Evolutionary conservation across 2,329 filamentous ascomycete genomes (phyloP), one percentile per base, ranked within the genome.

Genomic region (Monilinia aucupariae): DNA sequence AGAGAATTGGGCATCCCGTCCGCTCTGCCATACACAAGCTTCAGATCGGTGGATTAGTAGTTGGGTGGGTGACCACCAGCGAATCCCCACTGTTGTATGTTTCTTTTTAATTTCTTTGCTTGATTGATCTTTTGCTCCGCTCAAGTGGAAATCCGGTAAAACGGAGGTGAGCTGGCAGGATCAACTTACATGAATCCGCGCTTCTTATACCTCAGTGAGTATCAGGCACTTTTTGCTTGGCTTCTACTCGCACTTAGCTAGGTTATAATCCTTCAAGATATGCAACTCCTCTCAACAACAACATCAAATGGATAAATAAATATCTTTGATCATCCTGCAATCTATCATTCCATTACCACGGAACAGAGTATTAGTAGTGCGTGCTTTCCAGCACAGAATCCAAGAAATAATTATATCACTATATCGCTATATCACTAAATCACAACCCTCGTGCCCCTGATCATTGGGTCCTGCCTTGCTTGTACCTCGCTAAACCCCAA

Each of bases 11-110:
- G 68, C 69, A 70, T 70, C 69, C 68, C 67, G 69, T 70, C 69
- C 67, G 68, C 68, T 70, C 68, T 70, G 67, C 68, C 67, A 68
- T 69, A 68, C 66, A 69, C 59, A 70, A 71, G 68, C 67, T 63
- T 67, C 65, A 69, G 65, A 70, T 69, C 68, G 68, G 67, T 60
- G 62, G 68, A 69, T 69, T 69, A 69, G 69, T 70, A 70, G 69
- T 70, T 70, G 68, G 69, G 69, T 70, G 67, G 69, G 69, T 69
- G 68, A 39, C 37, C 37, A 39, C 37, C 37, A 39, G 37, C 37
- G 37, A 39, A 39, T 39, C 37, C 37, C 37, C 49, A 43, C 45
- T 56, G 54, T 56, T 56, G 54, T 56, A 56, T 56, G 54, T 56
- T 3, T 1, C 4, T 7, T 22, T 1, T n/a, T n/a, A n/a, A n/a